These are phyloP conservation scores for Fusarium hostae DNA, from an alignment of 2,329 filamentous ascomycete species.

Conservation along the genomic window DNA sequence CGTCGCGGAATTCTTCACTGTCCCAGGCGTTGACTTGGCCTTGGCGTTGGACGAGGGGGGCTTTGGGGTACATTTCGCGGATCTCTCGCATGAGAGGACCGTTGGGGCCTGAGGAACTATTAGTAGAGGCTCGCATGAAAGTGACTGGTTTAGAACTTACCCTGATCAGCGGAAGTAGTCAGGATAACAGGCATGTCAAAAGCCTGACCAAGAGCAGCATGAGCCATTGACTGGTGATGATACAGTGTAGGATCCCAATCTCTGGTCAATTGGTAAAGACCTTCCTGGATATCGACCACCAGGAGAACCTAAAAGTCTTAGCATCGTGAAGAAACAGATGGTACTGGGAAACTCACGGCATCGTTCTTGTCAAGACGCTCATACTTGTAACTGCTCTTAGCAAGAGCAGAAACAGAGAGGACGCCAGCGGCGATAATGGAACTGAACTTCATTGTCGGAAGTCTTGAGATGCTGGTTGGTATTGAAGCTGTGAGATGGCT, in stretches of 20 bases:
- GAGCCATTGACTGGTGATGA: conserved; percentile 74
- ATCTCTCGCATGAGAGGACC: conserved; percentile 78
- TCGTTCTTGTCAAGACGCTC: conserved; percentile 45
- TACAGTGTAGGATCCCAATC: conserved; percentile 75
- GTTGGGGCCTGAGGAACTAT: conserved; percentile 66
- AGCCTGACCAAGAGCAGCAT: conserved; percentile 71
- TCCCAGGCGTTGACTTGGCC: conserved; percentile 85
- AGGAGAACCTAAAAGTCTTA: conserved; percentile 46
- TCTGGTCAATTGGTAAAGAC: conserved; percentile 59
- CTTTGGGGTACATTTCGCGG: conserved; percentile 71
- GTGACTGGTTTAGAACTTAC: not conserved
- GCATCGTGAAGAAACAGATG: fast-evolving
- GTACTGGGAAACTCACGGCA: conserved; percentile 22
- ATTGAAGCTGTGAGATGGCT: conserved; percentile 11
- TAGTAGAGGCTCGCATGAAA: not conserved
- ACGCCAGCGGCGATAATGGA: conserved; percentile 29
- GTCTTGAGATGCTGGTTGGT: not conserved
- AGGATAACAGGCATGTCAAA: conserved; percentile 77
- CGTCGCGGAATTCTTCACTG: conserved; percentile 73
- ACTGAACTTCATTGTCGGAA: conserved; percentile 36
- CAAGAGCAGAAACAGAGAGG: conserved; percentile 24
- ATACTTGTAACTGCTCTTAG: conserved; percentile 30
- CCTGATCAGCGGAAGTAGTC: conserved; percentile 72
- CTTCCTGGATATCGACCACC: conserved; percentile 53
- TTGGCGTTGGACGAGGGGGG: conserved; percentile 72